Base-by-base conservation (phyloP, 2,329 filamentous ascomycete genomes). In the Aureobasidium leucospermi region DNA sequence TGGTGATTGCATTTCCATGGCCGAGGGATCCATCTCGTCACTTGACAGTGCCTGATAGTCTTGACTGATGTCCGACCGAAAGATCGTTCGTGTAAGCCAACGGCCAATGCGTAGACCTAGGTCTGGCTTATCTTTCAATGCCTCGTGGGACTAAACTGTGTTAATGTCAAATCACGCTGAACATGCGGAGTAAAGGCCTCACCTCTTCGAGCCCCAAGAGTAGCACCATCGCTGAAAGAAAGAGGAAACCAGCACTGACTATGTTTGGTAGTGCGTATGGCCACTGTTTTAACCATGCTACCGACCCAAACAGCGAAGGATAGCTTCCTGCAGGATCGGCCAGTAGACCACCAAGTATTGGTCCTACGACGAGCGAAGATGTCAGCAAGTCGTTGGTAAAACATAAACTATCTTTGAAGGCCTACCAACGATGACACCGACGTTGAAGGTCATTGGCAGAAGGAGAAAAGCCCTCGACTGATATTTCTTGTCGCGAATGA, bases 191-290 rank as follows among this genome's bases (percentile, higher is more conserved):
- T 15, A 36, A 4, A 42, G 16, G 5, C 6, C 13, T 29, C 55
- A 67, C 65, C 73, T 89, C 87, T 69, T 90, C 85, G 1, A 90
- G 76, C 11, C 84, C 85, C 28, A 89, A 75, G 59, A 87, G 75
- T 2, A 87, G 79, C 1, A 79, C 73, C 4, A 80, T 52, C 0
- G 81, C 78, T 0, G 84, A 82, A 1, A 75, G 67, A 3, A 82
- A 69, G 10, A 90, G 78, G 60, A 87, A 84, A 0, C 79, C 62
- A 1, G 83, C 84, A 66, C 84, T 88, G 52, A 88, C 74, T 0
- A 90, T 71, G 66, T 87, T 89, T 0, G 87, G 87, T 41, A 90
- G 73, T 1, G 85, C 85, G 71, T 86, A 90, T 0, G 87, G 87
- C 71, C 84, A 89, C 52, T 74, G 72, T 19, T 73, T 76, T 77